Percentiles rank a stretch among this genome's conserved stretches.
phyloP scores from a whole-genome alignment of 495 filamentous ascomycete species.

The Aspergillus baeticus region DNA sequence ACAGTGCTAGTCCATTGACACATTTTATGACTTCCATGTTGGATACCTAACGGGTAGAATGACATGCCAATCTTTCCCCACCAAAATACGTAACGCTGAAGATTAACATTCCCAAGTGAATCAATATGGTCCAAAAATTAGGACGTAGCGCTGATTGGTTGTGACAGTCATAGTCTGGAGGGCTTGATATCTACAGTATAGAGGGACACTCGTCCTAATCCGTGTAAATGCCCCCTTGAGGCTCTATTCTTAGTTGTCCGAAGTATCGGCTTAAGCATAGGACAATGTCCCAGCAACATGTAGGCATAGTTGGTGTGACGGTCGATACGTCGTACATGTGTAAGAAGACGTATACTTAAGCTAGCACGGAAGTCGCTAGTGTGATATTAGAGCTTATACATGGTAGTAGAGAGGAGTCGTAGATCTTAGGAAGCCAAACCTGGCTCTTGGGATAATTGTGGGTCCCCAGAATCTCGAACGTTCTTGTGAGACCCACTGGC shows the following conservation, averaged over 20 bases:
- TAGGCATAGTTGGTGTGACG: neutral
- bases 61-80: constrained; percentile 8
- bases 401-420: no score
- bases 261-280: constrained; percentile 6
- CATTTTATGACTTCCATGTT: constrained; percentile 7
- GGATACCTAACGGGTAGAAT: constrained; percentile 7
- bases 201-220: constrained; percentile 1
- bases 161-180: constrained; percentile 6
- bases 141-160: constrained; percentile 11
- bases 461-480: no score
- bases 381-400: neutral
- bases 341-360: neutral
- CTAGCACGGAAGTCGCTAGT: neutral
- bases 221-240: constrained; percentile 1
- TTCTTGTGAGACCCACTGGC: no score
- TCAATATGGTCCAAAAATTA: constrained; percentile 5
- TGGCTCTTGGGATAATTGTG: no score
- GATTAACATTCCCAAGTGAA: constrained; percentile 7
- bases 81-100: constrained; percentile 8
- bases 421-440: no score
- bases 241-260: constrained; percentile 6
- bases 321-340: neutral
- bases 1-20: constrained; percentile 5
- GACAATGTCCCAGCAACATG: neutral
- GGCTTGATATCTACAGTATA: constrained; percentile 7